Base-by-base conservation (phyloP, 768 basidiomycete genomes). In the Auricularia cornea region DNA sequence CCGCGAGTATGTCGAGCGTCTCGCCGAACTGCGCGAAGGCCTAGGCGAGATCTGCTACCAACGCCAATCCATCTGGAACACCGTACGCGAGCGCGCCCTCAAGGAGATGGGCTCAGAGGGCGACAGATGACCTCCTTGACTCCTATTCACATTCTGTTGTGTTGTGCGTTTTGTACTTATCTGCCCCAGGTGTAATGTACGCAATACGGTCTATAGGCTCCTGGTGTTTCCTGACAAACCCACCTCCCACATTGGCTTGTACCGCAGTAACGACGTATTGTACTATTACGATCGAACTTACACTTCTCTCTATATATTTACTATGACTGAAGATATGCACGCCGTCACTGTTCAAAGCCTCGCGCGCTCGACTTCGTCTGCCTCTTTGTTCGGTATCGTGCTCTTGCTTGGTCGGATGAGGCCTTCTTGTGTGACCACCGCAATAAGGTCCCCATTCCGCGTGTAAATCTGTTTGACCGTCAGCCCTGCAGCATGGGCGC, bases 21-120 rank as follows among this genome's bases (percentile, higher is more conserved):
- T 94, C 61, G 84, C 89, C 69, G 92, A 94, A 72, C 90, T 94
- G 61, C 76, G 92, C 61, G 90, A 94, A 67, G 84, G 85, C 2
- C 72, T 94, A 62, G 92, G 92, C 4, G 86, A 89, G 67, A 82
- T 89, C 32, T 78, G 85, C 62, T 81, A 82, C 2, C 89, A 92
- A 70, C 79, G 91, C 62, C 81, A 87, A 70, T 78, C 80, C 11
- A 80, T 94, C 23, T 94, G 92, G 92, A 81, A 85, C 63, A 73
- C 86, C 71, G 86, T 92, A 60, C 83, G 92, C 63, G 84, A 87
- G 72, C 81, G 83, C 63, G 89, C 90, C 14, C 76, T 92, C 26
- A 82, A 83, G 66, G 90, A 93, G 71, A 74, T 94, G 70, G 54
- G 28, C 28, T 16, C 30, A 16, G 54, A 57, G 23, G 28, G 26